phyloP scores from a whole-genome alignment of 768 basidiomycete species.

The Trametes coccinea region DNA sequence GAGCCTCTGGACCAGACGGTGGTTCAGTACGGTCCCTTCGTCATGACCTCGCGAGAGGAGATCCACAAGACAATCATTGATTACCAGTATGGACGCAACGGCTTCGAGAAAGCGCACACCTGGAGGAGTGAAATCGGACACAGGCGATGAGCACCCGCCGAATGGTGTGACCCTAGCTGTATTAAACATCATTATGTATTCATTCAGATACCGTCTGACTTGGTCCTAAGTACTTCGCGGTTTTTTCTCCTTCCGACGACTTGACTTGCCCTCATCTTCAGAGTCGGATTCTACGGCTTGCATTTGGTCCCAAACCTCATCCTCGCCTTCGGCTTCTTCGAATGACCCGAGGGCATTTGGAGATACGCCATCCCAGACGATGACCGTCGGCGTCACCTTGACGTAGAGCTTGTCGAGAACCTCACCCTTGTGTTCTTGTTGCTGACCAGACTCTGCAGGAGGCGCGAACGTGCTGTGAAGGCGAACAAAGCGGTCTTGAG shows the following conservation, averaged over 20 bases:
- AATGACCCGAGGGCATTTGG: slow-evolving; percentile 5
- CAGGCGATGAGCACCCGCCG: background rate
- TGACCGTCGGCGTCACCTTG: slow-evolving; percentile 59
- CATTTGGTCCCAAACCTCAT: slow-evolving; percentile 73
- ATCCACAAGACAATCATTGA: slow-evolving; percentile 82
- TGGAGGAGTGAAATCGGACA: slow-evolving; percentile 85
- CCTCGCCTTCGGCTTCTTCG: slow-evolving; percentile 45
- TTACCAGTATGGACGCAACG: slow-evolving; percentile 77
- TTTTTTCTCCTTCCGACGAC: slow-evolving; percentile 31
- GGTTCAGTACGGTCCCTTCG: slow-evolving; percentile 85
- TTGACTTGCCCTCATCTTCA: slow-evolving; percentile 11
- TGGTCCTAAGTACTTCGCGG: background rate
- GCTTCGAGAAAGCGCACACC: slow-evolving; percentile 85
- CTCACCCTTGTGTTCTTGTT: slow-evolving; percentile 57
- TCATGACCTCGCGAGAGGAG: slow-evolving; percentile 80
- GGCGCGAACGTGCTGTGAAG: slow-evolving; percentile 64
- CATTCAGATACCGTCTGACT: background rate
- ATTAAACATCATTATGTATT: background rate
- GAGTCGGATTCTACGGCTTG: slow-evolving; percentile 44
- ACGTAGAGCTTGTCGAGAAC: slow-evolving; percentile 65
- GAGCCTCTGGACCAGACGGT: slow-evolving; percentile 89
- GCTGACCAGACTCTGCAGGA: slow-evolving; percentile 46
- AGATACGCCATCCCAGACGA: slow-evolving; percentile 57
- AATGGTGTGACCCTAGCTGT: background rate
- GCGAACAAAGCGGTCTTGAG: slow-evolving; percentile 70